Evolutionary conservation across 108 stramenopile species (phyloP).

Genomic region (Fragilaria radians): DNA sequence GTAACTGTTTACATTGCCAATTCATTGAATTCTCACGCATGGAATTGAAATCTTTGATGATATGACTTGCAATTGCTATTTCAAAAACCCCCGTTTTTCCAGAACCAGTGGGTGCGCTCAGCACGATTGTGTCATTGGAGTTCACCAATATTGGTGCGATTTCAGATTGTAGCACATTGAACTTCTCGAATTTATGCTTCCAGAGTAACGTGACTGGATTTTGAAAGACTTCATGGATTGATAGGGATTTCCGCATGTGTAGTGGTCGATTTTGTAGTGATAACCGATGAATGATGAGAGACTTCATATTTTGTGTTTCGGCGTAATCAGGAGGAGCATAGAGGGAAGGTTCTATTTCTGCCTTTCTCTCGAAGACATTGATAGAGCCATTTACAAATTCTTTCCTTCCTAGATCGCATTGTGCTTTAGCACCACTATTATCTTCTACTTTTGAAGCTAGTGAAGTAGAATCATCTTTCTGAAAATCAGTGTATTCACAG

Average conservation of each 20-base stretch:
- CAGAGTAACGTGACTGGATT: slow-evolving; percentile 47
- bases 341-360: slow-evolving; percentile 25
- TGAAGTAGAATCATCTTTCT: too few species aligned
- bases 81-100: slow-evolving; percentile 96
- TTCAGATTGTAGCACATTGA: slow-evolving; percentile 81
- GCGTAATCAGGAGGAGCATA: slow-evolving; percentile 21
- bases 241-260: slow-evolving; percentile 21
- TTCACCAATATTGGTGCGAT: slow-evolving; percentile 39
- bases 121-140: slow-evolving; percentile 86
- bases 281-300: slow-evolving; percentile 47
- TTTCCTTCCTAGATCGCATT: too few species aligned
- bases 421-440: too few species aligned
- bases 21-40: neutral
- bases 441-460: too few species aligned
- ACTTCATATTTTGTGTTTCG: neutral
- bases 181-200: slow-evolving; percentile 45
- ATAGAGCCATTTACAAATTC: neutral
- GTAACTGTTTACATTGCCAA: neutral
- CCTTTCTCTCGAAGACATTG: neutral
- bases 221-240: slow-evolving; percentile 44
- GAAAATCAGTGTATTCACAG: too few species aligned
- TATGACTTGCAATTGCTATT: slow-evolving; percentile 83
- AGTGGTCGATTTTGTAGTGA: slow-evolving; percentile 40
- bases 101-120: slow-evolving; percentile 97
- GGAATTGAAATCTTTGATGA: slow-evolving; percentile 20